Base-by-base conservation (phyloP, 805 yeast genomes). In the Kuraishia cidri region DNA sequence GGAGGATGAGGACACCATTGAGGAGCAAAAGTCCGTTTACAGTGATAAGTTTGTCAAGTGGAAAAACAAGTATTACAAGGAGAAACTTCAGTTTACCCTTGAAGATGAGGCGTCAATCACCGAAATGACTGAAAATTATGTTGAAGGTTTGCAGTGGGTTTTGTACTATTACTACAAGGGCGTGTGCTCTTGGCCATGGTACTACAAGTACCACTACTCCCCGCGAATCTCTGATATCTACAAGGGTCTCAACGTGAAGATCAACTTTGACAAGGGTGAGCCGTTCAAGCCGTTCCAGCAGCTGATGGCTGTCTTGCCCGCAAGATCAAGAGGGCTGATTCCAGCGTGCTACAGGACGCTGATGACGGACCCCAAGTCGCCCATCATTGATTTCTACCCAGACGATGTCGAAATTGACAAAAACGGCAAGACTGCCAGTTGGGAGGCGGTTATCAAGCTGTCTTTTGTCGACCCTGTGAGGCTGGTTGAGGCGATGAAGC, bases 101-200 rank as follows among this genome's bases (percentile, higher is more conserved):
- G 55, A 73, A 22, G 80, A 80, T 42, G 70, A 67, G 16, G 80
- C 72, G 1, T 56, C 72, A 37, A 57, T 88, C 42, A 55, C 53
- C n/a, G 77, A 73, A 7, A 52, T 86, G 41, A 70, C 94, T 6
- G 75, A 75, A 43, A 87, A 84, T 50, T 92, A 88, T 50, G 66
- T 92, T 26, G 95, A 88, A 56, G 98, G 98, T 42, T 66, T 90
- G 40, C 98, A 90, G 59, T 90, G 98, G 98, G 97, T 92, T 10
- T 63, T 92, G 54, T 77, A 70, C 48, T 90, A 90, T 60, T 90
- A 90, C 58, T 90, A 87, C 51, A 70, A 72, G 44, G 97, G 97
- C 18, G 79, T 85, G 49, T 83, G 85, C 25, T 87, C 97, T 3
- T 90, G 98, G 98, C 79, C 84, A 29, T 90, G 97, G 98, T 90